Evolutionary conservation across 31 red algal species (phyloP).

Genomic region (Porphyra umbilicalis): DNA sequence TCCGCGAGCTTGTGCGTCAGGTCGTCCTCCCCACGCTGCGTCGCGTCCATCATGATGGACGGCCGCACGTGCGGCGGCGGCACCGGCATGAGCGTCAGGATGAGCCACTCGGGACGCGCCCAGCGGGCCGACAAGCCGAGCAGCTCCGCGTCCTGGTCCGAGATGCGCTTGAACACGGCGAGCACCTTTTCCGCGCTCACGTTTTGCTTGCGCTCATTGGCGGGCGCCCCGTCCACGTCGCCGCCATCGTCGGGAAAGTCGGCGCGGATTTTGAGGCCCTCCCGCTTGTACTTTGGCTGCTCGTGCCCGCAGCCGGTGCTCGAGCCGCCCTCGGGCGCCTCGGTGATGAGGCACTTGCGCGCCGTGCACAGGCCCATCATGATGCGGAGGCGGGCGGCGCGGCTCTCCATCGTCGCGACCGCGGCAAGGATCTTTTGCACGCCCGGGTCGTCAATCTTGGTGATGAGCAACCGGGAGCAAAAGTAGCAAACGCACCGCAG

Average conservation of each 20-base stretch:
- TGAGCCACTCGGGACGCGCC: slow-evolving; percentile 86
- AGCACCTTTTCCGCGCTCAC: slow-evolving; percentile 64
- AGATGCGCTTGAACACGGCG: slow-evolving; percentile 79
- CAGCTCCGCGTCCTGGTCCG: slow-evolving; percentile 52
- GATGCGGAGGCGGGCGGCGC: slow-evolving; percentile 7
- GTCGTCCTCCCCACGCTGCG: slow-evolving; percentile 86
- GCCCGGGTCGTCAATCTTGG: slow-evolving; percentile 6
- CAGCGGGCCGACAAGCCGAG: slow-evolving; percentile 58
- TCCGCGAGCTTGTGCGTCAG: slow-evolving; percentile 93
- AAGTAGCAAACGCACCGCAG: slow-evolving; percentile 89
- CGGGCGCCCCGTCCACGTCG: slow-evolving; percentile 3
- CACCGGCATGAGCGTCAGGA: slow-evolving; percentile 77
- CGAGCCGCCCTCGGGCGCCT: slow-evolving; percentile 1
- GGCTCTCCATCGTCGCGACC: slow-evolving; percentile 2
- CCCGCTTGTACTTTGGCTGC: slow-evolving; percentile 78
- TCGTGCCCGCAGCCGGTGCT: slow-evolving; percentile 73
- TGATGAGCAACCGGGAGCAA: slow-evolving; percentile 77
- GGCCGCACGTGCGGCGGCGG: slow-evolving; percentile 93
- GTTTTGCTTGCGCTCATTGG: slow-evolving; percentile 65
- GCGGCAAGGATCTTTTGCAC: slow-evolving; percentile 21
- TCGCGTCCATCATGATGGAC: slow-evolving; percentile 82
- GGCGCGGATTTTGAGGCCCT: slow-evolving; percentile 71
- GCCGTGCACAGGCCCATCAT: not conserved
- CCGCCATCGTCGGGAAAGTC: slow-evolving; percentile 71
- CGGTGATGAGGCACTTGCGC: not conserved